Conservation (phyloP, 306 rosid species). For the Purshia tridentata region DNA sequence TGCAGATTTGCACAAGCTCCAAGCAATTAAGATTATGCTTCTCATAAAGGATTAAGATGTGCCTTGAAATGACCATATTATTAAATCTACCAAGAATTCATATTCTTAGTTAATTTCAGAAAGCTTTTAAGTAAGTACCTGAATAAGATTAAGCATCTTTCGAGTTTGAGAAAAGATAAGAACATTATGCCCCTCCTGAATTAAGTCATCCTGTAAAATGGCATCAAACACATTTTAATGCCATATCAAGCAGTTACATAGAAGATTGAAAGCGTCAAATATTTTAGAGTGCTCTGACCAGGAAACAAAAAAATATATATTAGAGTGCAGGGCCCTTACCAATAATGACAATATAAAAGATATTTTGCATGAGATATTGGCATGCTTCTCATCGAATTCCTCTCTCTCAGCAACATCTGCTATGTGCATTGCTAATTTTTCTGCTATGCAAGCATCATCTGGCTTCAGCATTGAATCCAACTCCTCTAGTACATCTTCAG, state of each 20-base stretch:
- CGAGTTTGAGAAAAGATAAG: conserved; percentile 94
- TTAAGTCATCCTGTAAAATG: conserved; percentile 56
- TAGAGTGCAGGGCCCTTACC: conserved; percentile 43
- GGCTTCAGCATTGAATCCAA: conserved; percentile 69
- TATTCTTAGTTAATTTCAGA: not conserved
- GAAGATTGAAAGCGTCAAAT: conserved; percentile 14
- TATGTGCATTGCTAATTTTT: conserved; percentile 69
- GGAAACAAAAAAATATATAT: not conserved
- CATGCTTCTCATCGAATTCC: conserved; percentile 54
- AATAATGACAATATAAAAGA: conserved; percentile 72
- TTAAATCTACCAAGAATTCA: not conserved
- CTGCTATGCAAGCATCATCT: conserved; percentile 65
- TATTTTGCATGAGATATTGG: conserved; percentile 75
- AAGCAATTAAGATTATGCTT: not conserved
- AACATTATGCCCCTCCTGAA: conserved; percentile 77
- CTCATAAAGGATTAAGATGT: not conserved
- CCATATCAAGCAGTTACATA: conserved; percentile 17
- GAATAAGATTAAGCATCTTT: conserved; percentile 93
- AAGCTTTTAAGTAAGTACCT: conserved; percentile 45
- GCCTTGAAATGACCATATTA: not conserved
- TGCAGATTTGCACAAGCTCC: not conserved
- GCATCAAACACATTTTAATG: conserved; percentile 9
- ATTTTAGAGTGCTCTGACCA: no score
- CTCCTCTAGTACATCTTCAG: conserved; percentile 90
- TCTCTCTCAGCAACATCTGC: conserved; percentile 74